Evolutionary conservation across 257 asterid genomes (phyloP).

Genomic region (Forsythia viridissima): DNA sequence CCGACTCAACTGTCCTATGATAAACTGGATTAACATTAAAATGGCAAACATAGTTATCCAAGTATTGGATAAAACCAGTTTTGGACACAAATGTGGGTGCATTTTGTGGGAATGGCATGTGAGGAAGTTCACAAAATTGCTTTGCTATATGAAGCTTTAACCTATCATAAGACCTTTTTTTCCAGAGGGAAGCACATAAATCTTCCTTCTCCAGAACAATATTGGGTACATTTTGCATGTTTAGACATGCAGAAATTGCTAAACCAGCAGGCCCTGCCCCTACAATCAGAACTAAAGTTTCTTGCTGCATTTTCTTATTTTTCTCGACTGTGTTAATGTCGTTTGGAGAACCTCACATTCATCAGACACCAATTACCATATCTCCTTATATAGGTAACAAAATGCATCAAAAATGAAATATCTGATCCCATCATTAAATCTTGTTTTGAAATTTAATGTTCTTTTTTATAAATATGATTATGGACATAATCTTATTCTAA

Average conservation of each 20-base stretch:
- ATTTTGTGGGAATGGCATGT: conserved; percentile 37
- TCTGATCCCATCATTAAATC: too few species aligned
- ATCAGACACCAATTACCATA: too few species aligned
- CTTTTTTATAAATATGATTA: too few species aligned
- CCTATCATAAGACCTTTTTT: conserved; percentile 49
- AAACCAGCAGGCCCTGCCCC: conserved; percentile 72
- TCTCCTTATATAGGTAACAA: too few species aligned
- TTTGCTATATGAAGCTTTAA: conserved; percentile 62
- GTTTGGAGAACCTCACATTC: too few species aligned
- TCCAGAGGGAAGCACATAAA: conserved; percentile 56
- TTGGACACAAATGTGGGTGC: conserved; percentile 45
- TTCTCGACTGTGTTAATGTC: too few species aligned
- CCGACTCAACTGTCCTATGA: conserved; percentile 22
- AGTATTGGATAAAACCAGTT: conserved; percentile 33
- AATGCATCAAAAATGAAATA: too few species aligned
- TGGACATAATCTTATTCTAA: too few species aligned
- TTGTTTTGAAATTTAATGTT: too few species aligned
- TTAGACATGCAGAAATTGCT: conserved; percentile 62
- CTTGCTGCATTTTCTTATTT: conserved; percentile 25
- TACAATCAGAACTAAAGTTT: conserved; percentile 33
- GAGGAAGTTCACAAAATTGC: conserved; percentile 53
- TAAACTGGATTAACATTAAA: conserved; percentile 30
- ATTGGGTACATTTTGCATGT: conserved; percentile 32
- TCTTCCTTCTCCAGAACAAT: conserved; percentile 61
- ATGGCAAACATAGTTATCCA: conserved; percentile 35